phyloP scores from a whole-genome alignment of 1,284 basidiomycete species.

The Fistulinella staudtii region DNA sequence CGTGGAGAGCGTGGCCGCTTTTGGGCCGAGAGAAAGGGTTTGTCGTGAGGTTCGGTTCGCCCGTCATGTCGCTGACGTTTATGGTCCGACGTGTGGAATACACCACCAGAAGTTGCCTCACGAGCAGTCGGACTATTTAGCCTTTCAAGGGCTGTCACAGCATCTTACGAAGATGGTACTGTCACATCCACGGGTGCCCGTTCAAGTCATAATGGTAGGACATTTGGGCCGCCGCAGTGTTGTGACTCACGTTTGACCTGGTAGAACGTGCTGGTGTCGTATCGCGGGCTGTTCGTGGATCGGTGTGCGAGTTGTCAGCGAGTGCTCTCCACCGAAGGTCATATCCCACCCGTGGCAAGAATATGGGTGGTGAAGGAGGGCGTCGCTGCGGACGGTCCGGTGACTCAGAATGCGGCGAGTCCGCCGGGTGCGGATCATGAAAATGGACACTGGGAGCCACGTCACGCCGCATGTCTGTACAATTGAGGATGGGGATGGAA shows the following conservation, averaged over 20 bases:
- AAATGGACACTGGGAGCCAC: slow-evolving; percentile 45
- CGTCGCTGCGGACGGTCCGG: background rate
- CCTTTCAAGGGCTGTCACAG: slow-evolving; percentile 62
- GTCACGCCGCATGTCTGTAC: slow-evolving; percentile 51
- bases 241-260: background rate
- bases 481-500: slow-evolving; percentile 13
- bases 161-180: slow-evolving; percentile 58
- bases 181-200: slow-evolving; percentile 45
- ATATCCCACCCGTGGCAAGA: slow-evolving; percentile 66
- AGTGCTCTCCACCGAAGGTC: slow-evolving; percentile 61
- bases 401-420: background rate
- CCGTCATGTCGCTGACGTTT: background rate
- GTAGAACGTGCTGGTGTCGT: slow-evolving; percentile 50
- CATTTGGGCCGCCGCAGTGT: background rate
- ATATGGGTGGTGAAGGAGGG: slow-evolving; percentile 44
- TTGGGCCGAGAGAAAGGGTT: slow-evolving; percentile 67
- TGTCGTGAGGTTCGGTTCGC: background rate
- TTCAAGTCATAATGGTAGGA: slow-evolving; percentile 48
- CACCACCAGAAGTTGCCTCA: slow-evolving; percentile 55
- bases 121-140: slow-evolving; percentile 60
- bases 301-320: slow-evolving; percentile 56
- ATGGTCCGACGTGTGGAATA: slow-evolving; percentile 1
- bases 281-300: slow-evolving; percentile 56
- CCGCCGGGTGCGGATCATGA: slow-evolving; percentile 11
- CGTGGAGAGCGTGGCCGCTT: slow-evolving; percentile 57